Conservation (phyloP, 2,329 filamentous ascomycete genomes). For the Lasiodiplodia citricola region DNA sequence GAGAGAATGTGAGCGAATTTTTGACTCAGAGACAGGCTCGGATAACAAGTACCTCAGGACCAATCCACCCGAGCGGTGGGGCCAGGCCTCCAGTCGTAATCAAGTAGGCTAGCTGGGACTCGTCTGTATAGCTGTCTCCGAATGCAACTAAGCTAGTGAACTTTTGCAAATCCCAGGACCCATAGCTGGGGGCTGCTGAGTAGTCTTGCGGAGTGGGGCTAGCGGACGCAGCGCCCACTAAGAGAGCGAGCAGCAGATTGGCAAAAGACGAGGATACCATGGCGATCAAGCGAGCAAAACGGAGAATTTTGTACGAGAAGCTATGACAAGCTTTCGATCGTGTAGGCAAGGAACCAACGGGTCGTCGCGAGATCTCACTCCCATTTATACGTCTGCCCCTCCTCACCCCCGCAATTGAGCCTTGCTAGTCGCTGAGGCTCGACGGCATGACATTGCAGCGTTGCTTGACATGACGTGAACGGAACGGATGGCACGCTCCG, state of each 20-base stretch:
- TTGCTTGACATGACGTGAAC: slow-evolving; percentile 5
- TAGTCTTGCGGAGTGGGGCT: slow-evolving; percentile 8
- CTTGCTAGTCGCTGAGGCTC: not conserved
- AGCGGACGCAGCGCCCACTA: slow-evolving; percentile 7
- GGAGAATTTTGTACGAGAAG: slow-evolving; percentile 8
- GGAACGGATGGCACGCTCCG: slow-evolving; percentile 23
- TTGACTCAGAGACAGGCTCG: not conserved
- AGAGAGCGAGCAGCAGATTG: not conserved
- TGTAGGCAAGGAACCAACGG: not conserved
- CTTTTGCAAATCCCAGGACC: slow-evolving; percentile 48
- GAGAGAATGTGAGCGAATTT: not conserved
- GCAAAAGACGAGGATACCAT: slow-evolving; percentile 3
- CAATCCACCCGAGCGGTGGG: slow-evolving; percentile 66
- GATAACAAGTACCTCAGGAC: slow-evolving; percentile 48
- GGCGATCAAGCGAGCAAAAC: slow-evolving; percentile 10
- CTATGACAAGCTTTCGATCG: slow-evolving; percentile 17
- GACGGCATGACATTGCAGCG: not conserved
- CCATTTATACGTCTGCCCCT: slow-evolving; percentile 12
- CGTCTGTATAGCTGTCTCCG: slow-evolving; percentile 79
- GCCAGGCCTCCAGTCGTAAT: slow-evolving; percentile 58
- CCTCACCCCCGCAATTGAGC: slow-evolving; percentile 2
- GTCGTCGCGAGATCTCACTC: not conserved
- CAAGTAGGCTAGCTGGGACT: slow-evolving; percentile 70
- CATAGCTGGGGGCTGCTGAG: not conserved
- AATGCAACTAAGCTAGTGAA: slow-evolving; percentile 72